phyloP scores from a whole-genome alignment of 1,139 yeast species.

The Entelexis paramagnoliae region DNA sequence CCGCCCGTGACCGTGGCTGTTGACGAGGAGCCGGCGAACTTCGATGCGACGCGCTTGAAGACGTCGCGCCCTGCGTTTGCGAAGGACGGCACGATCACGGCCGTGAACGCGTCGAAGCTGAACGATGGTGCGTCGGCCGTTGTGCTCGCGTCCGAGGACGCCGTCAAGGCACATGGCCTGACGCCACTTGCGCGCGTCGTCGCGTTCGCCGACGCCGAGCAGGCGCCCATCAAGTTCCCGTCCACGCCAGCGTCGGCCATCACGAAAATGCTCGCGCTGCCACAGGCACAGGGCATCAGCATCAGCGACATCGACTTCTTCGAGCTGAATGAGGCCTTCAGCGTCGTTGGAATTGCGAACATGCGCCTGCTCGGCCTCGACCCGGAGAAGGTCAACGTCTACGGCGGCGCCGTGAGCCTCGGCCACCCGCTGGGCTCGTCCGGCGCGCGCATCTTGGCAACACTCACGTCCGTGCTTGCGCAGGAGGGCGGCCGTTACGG shows the following conservation, averaged over 20 bases:
- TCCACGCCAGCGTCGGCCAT: conserved; percentile 89
- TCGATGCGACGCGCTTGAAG: conserved; percentile 64
- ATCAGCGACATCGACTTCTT: conserved; percentile 60
- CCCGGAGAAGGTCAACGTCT: conserved; percentile 67
- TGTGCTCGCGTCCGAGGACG: conserved; percentile 68
- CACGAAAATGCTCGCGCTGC: conserved; percentile 67
- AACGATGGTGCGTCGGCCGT: conserved; percentile 98
- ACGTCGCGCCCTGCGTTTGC: conserved; percentile 88
- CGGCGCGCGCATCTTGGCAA: conserved; percentile 89
- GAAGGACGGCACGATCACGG: conserved; percentile 90
- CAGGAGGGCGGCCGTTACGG: conserved; percentile 78
- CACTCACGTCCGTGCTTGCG: conserved; percentile 64
- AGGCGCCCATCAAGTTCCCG: conserved; percentile 85
- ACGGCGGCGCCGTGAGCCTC: conserved; percentile 97
- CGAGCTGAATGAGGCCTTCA: conserved; percentile 94
- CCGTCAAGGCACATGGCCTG: conserved; percentile 70
- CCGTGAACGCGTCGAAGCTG: conserved; percentile 90
- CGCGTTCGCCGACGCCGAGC: conserved; percentile 98
- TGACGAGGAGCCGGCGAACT: conserved; percentile 72
- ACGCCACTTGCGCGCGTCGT: conserved; percentile 77
- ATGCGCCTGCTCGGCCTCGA: conserved; percentile 59
- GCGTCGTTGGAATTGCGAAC: conserved; percentile 91
- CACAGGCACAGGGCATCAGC: conserved; percentile 53
- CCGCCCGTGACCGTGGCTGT: conserved; percentile 60
- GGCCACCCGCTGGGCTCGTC: conserved; percentile 98